A percentile compares a stretch with the other conserved stretches of the same genome.
Conservation (phyloP, 441 rosid genomes). For the Gossypium lobatum region DNA sequence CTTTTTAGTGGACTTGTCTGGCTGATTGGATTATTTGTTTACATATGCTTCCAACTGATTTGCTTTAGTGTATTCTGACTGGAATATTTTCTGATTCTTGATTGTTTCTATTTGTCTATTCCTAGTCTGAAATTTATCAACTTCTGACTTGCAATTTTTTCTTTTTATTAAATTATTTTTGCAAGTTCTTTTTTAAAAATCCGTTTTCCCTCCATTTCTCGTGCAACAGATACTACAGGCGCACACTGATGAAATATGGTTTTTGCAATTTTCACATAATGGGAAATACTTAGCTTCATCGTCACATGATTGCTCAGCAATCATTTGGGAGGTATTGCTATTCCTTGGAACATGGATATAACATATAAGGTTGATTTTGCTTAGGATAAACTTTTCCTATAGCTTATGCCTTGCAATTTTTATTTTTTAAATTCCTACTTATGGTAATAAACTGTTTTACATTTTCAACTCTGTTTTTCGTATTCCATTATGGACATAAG, state of each 20-base stretch:
- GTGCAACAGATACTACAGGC: slow-evolving; percentile 47
- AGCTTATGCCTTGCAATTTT: neutral
- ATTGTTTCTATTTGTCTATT: neutral
- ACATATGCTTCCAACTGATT: neutral
- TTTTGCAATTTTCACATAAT: slow-evolving; percentile 65
- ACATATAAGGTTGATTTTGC: neutral
- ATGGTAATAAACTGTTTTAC: neutral
- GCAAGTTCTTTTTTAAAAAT: neutral
- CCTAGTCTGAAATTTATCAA: neutral
- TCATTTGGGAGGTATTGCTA: slow-evolving; percentile 65
- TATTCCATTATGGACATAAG: neutral
- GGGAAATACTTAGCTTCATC: slow-evolving; percentile 72
- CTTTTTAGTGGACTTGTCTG: neutral
- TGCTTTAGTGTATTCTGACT: neutral
- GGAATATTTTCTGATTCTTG: slow-evolving; percentile 2
- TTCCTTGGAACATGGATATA: slow-evolving; percentile 4
- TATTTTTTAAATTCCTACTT: neutral
- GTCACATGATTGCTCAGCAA: slow-evolving; percentile 49
- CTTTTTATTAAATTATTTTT: neutral
- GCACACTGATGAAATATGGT: slow-evolving; percentile 73
- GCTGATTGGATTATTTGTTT: neutral
- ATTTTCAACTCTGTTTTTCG: neutral
- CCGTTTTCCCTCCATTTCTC: neutral
- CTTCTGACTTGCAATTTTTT: neutral
- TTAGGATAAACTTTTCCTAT: neutral